Evolutionary conservation across 768 basidiomycete species (phyloP).

Genomic region (Grammothele lineata): DNA sequence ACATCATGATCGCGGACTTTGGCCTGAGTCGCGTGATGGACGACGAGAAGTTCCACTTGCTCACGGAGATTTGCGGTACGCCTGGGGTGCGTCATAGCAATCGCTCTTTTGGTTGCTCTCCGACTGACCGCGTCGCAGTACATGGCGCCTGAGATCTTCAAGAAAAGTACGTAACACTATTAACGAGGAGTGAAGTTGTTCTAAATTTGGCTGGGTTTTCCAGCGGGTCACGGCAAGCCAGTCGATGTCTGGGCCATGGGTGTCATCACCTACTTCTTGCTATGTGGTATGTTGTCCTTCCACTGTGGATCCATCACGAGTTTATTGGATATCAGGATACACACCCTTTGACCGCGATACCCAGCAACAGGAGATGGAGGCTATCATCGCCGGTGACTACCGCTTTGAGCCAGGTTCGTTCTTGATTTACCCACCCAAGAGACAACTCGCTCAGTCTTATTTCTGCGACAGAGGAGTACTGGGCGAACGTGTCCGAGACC

Average conservation of each 20-base stretch:
- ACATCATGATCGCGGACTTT: constrained; percentile 97
- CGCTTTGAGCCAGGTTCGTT: constrained; percentile 70
- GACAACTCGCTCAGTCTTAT: not conserved
- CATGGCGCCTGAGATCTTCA: constrained; percentile 96
- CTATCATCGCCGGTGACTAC: constrained; percentile 91
- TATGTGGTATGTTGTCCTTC: constrained; percentile 43
- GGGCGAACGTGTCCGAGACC: constrained; percentile 77
- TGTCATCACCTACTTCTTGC: constrained; percentile 95
- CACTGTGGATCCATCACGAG: not conserved
- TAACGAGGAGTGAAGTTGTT: too few relatives aligned
- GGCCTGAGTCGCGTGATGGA: constrained; percentile 90
- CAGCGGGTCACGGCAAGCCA: constrained; percentile 90
- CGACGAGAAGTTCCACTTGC: constrained; percentile 77
- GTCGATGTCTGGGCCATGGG: constrained; percentile 98
- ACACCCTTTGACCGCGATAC: constrained; percentile 96
- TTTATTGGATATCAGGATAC: constrained; percentile 49
- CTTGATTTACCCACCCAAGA: not conserved
- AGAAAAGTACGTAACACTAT: constrained; percentile 74
- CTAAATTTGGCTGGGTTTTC: too few relatives aligned
- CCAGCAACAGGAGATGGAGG: constrained; percentile 88
- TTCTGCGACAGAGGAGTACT: constrained; percentile 61
- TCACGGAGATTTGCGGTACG: constrained; percentile 96
- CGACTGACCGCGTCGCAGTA: constrained; percentile 49
- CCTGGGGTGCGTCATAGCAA: constrained; percentile 56
- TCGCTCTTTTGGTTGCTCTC: not conserved